Evolutionary conservation across 805 yeast genomes (phyloP).

Genomic region (Saccharomycopsis fibuligera): DNA sequence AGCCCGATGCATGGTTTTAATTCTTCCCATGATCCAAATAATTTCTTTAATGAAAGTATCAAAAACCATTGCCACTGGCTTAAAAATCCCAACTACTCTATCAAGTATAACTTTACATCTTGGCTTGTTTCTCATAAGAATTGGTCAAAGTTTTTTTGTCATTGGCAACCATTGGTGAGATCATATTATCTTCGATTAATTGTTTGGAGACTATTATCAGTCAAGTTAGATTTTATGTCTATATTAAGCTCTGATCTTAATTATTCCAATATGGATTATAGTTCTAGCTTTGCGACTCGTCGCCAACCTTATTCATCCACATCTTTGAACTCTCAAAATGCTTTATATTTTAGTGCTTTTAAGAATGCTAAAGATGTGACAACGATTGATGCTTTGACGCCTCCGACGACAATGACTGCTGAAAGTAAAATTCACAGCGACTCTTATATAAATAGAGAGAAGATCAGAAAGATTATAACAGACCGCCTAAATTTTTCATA

Average conservation of each 20-base stretch:
- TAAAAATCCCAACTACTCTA: conserved; percentile 32
- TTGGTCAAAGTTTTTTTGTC: conserved; percentile 59
- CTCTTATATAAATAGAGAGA: conserved; percentile 13
- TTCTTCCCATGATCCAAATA: background rate
- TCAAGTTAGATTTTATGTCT: background rate
- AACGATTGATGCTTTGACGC: too few species aligned
- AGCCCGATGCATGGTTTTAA: background rate
- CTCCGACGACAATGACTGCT: background rate
- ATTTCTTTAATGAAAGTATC: background rate
- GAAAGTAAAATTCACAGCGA: background rate
- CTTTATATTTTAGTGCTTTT: conserved; percentile 4
- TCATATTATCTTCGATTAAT: conserved; percentile 60
- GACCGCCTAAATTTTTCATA: conserved; percentile 21
- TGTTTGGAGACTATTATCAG: conserved; percentile 50
- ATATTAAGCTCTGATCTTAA: background rate
- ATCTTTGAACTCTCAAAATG: conserved; percentile 10
- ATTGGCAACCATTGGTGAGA: conserved; percentile 76
- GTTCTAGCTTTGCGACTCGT: background rate
- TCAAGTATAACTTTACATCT: conserved; percentile 41
- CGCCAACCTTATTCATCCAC: background rate
- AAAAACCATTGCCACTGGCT: conserved; percentile 33
- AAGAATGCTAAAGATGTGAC: background rate
- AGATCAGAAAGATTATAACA: conserved; percentile 14
- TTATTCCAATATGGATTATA: background rate
- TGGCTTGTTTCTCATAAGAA: conserved; percentile 46